Base-by-base conservation (phyloP, 2,329 filamentous ascomycete species). In the Phyllosticta citribraziliensis region DNA sequence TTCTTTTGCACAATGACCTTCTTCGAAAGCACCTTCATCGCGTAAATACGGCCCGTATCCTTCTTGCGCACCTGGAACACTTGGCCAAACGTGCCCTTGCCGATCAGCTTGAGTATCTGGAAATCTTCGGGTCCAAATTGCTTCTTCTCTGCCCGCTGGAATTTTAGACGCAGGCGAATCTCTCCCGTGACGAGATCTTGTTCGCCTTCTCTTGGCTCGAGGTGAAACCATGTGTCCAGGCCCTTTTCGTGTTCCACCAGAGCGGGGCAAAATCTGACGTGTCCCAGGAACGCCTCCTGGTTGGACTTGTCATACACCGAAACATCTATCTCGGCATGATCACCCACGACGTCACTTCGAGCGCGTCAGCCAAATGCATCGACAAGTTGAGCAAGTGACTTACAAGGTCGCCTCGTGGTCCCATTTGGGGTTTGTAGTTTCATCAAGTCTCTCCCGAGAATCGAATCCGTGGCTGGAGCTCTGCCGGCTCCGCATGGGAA, bases 1-100 rank as follows among this genome's bases (percentile, higher is more conserved):
- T 99, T 99, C 84, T 99, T 99, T 77, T 99, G 94, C 25, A 99
- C 94, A 70, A 99, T 99, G 58, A 99, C 94, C 80, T 99, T 99
- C 82, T 99, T 99, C 57, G 94, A 97, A 33, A 99, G 80, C 1
- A 99, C 93, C 76, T 99, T 99, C 94, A 99, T 99, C 64, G 94
- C 94, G 70, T 99, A 99, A 64, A 99, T 97, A 53, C 94, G 87
- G 69, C 87, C 86, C 0, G 93, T 97, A 73, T 99, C 94, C 79
- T 90, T 94, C 83, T 99, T 99, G 68, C 91, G 88, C 6, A 99
- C 94, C 73, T 99, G 94, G 73, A 97, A 99, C 2, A 99, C 94
- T 74, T 99, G 94, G 1, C 94, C 94, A 72, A 99, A 99, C 0
- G 94, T 99, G 60, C 94, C 94, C 76, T 97, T 97, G 64, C 94